Percentiles rank a stretch among this genome's conserved stretches.
These are phyloP conservation scores for Aspergillus intermedius DNA, from an alignment of 2,329 filamentous ascomycete species.

Conservation along the genomic window DNA sequence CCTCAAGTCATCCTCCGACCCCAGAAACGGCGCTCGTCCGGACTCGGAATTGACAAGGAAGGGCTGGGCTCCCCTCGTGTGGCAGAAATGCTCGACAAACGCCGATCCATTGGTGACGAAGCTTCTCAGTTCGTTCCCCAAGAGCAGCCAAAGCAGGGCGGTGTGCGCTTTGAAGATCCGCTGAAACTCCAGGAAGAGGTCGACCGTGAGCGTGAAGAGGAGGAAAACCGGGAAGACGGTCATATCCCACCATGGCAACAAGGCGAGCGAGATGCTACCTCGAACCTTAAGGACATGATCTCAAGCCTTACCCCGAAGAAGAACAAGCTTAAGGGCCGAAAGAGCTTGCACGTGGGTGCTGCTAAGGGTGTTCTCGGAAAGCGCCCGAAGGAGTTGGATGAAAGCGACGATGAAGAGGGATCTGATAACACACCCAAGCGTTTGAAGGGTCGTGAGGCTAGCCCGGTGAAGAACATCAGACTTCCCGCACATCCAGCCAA, in stretches of 20 bases:
- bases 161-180: slow-evolving; percentile 61
- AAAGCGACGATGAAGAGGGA: slow-evolving; percentile 53
- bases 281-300: slow-evolving; percentile 70
- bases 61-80: slow-evolving; percentile 72
- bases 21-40: slow-evolving; percentile 54
- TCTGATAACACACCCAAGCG: slow-evolving; percentile 56
- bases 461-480: slow-evolving; percentile 68
- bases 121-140: slow-evolving; percentile 58
- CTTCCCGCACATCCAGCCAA: slow-evolving; percentile 64
- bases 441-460: slow-evolving; percentile 64
- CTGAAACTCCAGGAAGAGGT: slow-evolving; percentile 56
- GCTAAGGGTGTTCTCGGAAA: slow-evolving; percentile 69
- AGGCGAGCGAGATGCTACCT: slow-evolving; percentile 55
- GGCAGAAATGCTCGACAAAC: slow-evolving; percentile 62
- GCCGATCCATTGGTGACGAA: slow-evolving; percentile 64
- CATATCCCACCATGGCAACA: slow-evolving; percentile 42
- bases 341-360: slow-evolving; percentile 70
- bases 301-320: slow-evolving; percentile 71
- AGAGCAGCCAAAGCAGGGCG: slow-evolving; percentile 32
- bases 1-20: slow-evolving; percentile 61
- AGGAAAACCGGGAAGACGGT: slow-evolving; percentile 56
- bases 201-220: slow-evolving; percentile 55
- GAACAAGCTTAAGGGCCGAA: slow-evolving; percentile 58
- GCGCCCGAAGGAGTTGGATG: slow-evolving; percentile 64
- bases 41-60: slow-evolving; percentile 61